A percentile compares a stretch with the other conserved stretches of the same genome.
Conservation (phyloP, 176 grass and related monocot genomes). For the Rhipidocladum racemiflorum region DNA sequence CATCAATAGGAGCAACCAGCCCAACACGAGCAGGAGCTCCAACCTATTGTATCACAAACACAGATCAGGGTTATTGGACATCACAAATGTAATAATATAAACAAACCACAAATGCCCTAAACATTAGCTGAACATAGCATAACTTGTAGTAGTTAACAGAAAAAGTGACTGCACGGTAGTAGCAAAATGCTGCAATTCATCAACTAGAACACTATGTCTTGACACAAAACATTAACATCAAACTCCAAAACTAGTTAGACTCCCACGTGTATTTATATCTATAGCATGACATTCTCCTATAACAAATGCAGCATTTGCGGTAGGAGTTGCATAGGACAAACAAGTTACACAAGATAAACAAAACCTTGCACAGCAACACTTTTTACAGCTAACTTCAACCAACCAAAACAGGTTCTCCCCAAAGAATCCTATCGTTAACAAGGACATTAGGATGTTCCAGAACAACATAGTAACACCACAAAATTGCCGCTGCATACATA, state of each 20-base stretch:
- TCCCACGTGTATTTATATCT: neutral
- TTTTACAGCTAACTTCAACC: neutral
- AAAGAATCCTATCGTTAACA: neutral
- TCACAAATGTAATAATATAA: too few relatives aligned
- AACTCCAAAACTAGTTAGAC: neutral
- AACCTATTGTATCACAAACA: constrained; percentile 42
- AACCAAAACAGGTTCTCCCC: neutral
- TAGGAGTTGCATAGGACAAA: neutral
- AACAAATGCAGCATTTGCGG: neutral
- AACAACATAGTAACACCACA: neutral
- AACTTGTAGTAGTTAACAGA: neutral
- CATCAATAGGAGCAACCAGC: constrained; percentile 77
- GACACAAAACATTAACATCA: neutral
- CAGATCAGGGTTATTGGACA: neutral
- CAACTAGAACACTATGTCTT: neutral
- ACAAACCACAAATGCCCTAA: neutral
- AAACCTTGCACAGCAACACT: neutral
- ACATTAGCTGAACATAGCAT: neutral
- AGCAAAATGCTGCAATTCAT: neutral
- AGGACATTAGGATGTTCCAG: neutral
- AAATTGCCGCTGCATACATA: neutral
- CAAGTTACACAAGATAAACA: neutral
- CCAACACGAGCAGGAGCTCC: constrained; percentile 90
- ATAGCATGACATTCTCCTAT: neutral
- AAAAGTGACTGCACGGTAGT: too few relatives aligned